phyloP scores from a whole-genome alignment of 1,139 yeast genomes.

The Scheffersomyces stambukii region DNA sequence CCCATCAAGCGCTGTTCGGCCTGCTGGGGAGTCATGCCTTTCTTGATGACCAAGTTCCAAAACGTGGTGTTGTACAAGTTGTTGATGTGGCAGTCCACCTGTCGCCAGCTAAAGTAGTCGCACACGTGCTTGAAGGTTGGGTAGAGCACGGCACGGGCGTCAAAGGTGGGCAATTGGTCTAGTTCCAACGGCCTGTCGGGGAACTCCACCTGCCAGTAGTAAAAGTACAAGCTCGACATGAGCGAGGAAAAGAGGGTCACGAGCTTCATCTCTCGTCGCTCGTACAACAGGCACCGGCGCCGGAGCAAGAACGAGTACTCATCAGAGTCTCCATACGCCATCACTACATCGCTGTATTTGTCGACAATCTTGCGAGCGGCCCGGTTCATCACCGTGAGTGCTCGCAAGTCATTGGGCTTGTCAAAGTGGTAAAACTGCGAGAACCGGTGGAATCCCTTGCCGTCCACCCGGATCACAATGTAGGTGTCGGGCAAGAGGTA shows the following conservation, averaged over 20 bases:
- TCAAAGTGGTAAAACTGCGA: slow-evolving; percentile 67
- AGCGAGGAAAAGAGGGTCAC: slow-evolving; percentile 78
- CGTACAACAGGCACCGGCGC: slow-evolving; percentile 62
- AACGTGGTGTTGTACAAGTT: slow-evolving; percentile 90
- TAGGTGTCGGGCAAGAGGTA: slow-evolving; percentile 73
- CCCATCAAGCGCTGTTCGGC: slow-evolving; percentile 75
- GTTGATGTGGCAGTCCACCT: slow-evolving; percentile 94
- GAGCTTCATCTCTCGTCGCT: slow-evolving; percentile 75
- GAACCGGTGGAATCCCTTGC: slow-evolving; percentile 89
- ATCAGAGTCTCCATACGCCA: slow-evolving; percentile 95
- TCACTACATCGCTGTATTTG: slow-evolving; percentile 61
- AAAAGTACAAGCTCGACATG: slow-evolving; percentile 72
- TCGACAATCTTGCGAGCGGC: slow-evolving; percentile 68
- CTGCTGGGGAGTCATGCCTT: slow-evolving; percentile 68
- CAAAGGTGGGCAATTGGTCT: slow-evolving; percentile 71
- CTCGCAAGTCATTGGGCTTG: slow-evolving; percentile 83
- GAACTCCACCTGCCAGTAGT: slow-evolving; percentile 60
- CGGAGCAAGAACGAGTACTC: slow-evolving; percentile 82
- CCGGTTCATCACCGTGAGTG: slow-evolving; percentile 73
- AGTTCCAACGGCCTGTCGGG: slow-evolving; percentile 34
- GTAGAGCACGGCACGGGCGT: slow-evolving; percentile 83
- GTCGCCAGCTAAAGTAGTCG: slow-evolving; percentile 93
- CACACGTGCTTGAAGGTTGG: slow-evolving; percentile 60
- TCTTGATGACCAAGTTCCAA: slow-evolving; percentile 76
- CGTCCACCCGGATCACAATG: slow-evolving; percentile 85